Base-by-base conservation (phyloP, 768 basidiomycete genomes). In the Kwoniella mangroviensis region DNA sequence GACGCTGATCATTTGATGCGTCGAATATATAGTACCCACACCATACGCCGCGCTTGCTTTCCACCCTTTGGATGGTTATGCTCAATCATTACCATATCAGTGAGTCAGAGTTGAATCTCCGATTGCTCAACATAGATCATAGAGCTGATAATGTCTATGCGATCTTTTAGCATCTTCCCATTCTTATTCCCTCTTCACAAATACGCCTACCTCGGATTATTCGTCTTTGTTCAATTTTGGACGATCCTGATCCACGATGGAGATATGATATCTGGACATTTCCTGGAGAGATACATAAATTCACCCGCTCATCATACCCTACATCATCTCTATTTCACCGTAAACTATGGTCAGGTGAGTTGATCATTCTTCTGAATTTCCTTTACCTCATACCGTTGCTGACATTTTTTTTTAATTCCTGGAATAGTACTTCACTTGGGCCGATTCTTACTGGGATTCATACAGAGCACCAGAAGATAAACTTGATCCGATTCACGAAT, bases 231-330 rank as follows among this genome's bases (percentile, higher is more conserved):
- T 80, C 98, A 98, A 85, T 87, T 91, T 78, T 98, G 97, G 97
- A 89, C 86, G 71, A 94, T 98, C 82, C 87, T 97, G 70, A 99
- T 99, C 75, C 96, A 99, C 81, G 97, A 99, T 84, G 95, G 93
- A 3, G 97, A 98, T 85, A 98, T 99, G 96, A 89, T 98, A 79
- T 92, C 93, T 34, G 95, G 91, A 3, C 91, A 93, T 81, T 85
- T 89, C 4, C 87, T 97, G 4, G 96, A 98, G 84, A 89, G 87
- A 69, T 84, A 92, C 81, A 94, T 99, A 84, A 99, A 98, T 84
- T 94, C 94, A n/a, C 96, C 97, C 2, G 93, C 95, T 2, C 97
- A 99, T 77, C 97, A 99, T 82, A 98, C 95, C 0, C 86, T 98
- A 53, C 96, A 98, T 82, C 97, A 98, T 79, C 85, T 99, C 22